Percentiles rank a stretch among this genome's conserved stretches.
These are phyloP conservation scores for Zea mays DNA, from an alignment of 176 grass and related monocot genomes.

Conservation along the genomic window Zm-B73-REFERENCE-NAM-5.0 NC_050097.1:181505501-181506000, in stretches of 20 bases:
- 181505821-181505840: slow-evolving; percentile 73
- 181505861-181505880: neutral
- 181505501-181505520: slow-evolving; percentile 65
- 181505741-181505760: slow-evolving; percentile 75
- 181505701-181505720: slow-evolving; percentile 78
- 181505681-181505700: slow-evolving; percentile 25
- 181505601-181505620: neutral
- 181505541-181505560: slow-evolving; percentile 72
- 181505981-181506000: neutral
- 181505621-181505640: neutral
- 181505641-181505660: neutral
- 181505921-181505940: neutral
- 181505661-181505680: neutral
- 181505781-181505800: slow-evolving; percentile 74
- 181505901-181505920: neutral
- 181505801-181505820: slow-evolving; percentile 75
- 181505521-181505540: slow-evolving; percentile 70
- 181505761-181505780: slow-evolving; percentile 78
- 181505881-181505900: neutral
- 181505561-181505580: slow-evolving; percentile 85
- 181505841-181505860: neutral
- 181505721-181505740: slow-evolving; percentile 85
- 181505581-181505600: slow-evolving; percentile 24
- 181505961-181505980: neutral
- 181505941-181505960: neutral